Conservation (phyloP, 192 early-diverging fungal species). For the Geranomyces variabilis region DNA sequence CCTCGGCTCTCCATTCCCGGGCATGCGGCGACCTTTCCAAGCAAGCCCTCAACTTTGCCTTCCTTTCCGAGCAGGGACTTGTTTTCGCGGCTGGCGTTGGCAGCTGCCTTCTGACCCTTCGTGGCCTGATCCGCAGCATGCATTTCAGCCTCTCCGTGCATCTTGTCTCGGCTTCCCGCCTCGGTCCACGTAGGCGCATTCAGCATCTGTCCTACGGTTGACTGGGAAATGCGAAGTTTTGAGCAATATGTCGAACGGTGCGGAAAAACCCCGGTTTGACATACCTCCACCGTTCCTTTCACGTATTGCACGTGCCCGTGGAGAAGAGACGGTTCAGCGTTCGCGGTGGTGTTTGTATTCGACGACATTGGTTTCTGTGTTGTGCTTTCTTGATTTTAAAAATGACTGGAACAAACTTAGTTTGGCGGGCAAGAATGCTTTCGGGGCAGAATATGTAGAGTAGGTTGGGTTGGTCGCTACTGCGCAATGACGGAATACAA, state of each 20-base stretch:
- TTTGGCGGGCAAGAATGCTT: too few relatives aligned
- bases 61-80: slow-evolving; percentile 1
- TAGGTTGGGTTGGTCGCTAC: too few relatives aligned
- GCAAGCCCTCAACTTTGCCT: slow-evolving; percentile 10
- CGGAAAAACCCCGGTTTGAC: not conserved
- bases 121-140: not conserved
- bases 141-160: not conserved
- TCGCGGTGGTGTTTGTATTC: not conserved
- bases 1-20: slow-evolving; percentile 11
- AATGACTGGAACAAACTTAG: too few relatives aligned
- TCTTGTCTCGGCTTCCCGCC: not conserved
- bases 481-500: too few relatives aligned
- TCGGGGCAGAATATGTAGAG: too few relatives aligned
- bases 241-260: not conserved
- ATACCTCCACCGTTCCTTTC: slow-evolving; percentile 6
- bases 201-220: slow-evolving; percentile 10
- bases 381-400: too few relatives aligned
- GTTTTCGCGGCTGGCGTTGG: slow-evolving; percentile 5
- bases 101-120: not conserved
- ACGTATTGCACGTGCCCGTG: slow-evolving; percentile 25
- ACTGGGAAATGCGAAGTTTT: not conserved
- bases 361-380: not conserved
- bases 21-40: not conserved
- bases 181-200: not conserved
- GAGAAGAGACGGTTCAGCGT: not conserved